Base-by-base conservation (phyloP, 179 eudicot genomes). In the Corrigiola litoralis region DNA sequence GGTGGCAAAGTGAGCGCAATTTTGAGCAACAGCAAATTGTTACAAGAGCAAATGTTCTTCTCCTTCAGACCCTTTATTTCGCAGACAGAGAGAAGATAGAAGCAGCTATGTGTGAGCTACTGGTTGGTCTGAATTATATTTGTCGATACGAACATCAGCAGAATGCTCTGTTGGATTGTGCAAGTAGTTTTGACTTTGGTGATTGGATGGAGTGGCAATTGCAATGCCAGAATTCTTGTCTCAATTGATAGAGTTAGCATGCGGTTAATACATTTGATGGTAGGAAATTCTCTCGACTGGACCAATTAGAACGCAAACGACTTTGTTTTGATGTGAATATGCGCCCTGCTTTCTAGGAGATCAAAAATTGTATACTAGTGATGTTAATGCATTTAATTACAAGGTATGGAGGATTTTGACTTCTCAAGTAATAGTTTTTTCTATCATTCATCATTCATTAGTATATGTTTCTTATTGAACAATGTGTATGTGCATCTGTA, bases 1-100 rank as follows among this genome's bases (percentile, higher is more conserved):
- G 91, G 78, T 94, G 99, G 99, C 97, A 94, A 73, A 86, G 83
- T 41, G 99, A 94, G 69, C 79, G 97, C 6, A 94, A 79, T 58
- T 82, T 94, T 12, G 99, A 94, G 81, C 96, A 88, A 65, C 96
- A 85, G 28, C 91, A 88, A 33, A 84, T 94, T 34, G 88, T 90
- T 20, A 71, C 71, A 4, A 77, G 88, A 69, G 82, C 90, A 1
- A 88, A 91, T 29, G 97, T 85, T 12, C 96, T 90, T 41, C 59
- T 94, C 52, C 73, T 94, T 28, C 96, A 94, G 82, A 94, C 99
- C n/a, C 59, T 90, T 61, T 88, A 86, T 69, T 90, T 90, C 52
- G 97, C 97, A 0, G 90, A 94, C 58, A 80, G 85, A 57, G 84
- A 61, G 1, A 88, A 86, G 76, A 81, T 84, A 0, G 97, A 94